phyloP scores from a whole-genome alignment of 352 stramenopile species.

The Globisporangium solare region DNA sequence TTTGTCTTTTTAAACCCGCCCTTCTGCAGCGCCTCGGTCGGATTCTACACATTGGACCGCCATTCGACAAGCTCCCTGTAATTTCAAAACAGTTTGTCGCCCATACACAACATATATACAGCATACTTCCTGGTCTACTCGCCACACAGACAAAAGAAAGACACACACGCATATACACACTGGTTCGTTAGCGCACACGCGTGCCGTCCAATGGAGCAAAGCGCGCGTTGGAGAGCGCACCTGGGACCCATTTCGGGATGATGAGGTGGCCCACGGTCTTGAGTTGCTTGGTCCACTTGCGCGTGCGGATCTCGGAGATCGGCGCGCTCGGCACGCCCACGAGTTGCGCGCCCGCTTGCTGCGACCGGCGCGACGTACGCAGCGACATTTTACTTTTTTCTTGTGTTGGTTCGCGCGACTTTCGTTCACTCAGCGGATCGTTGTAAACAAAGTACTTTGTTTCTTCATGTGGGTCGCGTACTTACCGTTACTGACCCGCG shows the following conservation, averaged over 20 bases:
- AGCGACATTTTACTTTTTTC: slow-evolving; percentile 37
- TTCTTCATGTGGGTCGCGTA: background rate
- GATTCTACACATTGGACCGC: slow-evolving; percentile 29
- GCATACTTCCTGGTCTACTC: slow-evolving; percentile 48
- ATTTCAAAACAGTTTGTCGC: no score
- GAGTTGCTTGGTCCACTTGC: slow-evolving; percentile 71
- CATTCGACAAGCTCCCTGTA: no score
- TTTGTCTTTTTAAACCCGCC: slow-evolving; percentile 70
- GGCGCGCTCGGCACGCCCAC: slow-evolving; percentile 35
- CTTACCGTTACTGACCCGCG: no score
- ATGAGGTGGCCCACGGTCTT: slow-evolving; percentile 69
- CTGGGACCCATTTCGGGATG: slow-evolving; percentile 70
- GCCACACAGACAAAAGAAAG: background rate
- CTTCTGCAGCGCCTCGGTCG: slow-evolving; percentile 60
- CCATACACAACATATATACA: background rate
- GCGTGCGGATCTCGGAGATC: slow-evolving; percentile 59
- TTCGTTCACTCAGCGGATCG: background rate
- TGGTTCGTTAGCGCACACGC: background rate
- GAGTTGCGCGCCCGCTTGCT: slow-evolving; percentile 19
- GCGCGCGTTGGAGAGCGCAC: slow-evolving; percentile 17
- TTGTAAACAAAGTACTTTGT: background rate
- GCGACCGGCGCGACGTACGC: slow-evolving; percentile 29
- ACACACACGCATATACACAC: background rate
- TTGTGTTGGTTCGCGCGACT: no score
- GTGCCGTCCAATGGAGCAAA: background rate